Percentiles rank a stretch among this genome's conserved stretches.
These are phyloP conservation scores for Penicillium verrucosum DNA, from an alignment of 2,329 filamentous ascomycete species.

Conservation along the genomic window DNA sequence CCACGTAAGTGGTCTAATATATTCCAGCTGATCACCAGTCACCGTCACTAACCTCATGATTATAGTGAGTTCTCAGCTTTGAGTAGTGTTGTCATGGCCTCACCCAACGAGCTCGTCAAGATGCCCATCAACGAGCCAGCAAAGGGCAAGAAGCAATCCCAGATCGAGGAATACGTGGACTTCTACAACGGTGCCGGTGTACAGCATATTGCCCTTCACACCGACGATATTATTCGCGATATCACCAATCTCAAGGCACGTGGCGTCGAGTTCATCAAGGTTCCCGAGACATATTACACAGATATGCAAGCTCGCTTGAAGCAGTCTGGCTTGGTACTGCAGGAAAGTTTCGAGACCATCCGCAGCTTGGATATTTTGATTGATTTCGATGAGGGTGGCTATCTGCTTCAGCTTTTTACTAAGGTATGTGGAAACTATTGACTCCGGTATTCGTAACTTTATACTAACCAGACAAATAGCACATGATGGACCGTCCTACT, in stretches of 20 bases:
- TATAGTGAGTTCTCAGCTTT: slow-evolving; percentile 75
- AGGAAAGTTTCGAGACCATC: slow-evolving; percentile 77
- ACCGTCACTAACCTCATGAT: neutral
- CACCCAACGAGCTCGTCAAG: slow-evolving; percentile 80
- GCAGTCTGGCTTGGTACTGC: slow-evolving; percentile 57
- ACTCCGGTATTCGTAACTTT: neutral
- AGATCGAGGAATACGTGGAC: slow-evolving; percentile 90
- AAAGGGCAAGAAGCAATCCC: slow-evolving; percentile 80
- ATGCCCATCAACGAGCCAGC: slow-evolving; percentile 99
- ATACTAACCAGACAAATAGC: slow-evolving; percentile 42
- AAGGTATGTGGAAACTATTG: slow-evolving; percentile 46
- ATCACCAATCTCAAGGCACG: slow-evolving; percentile 78
- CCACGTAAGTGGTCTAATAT: slow-evolving; percentile 49
- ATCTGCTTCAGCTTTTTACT: slow-evolving; percentile 72
- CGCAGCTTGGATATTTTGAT: slow-evolving; percentile 81
- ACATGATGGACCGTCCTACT: slow-evolving; percentile 88
- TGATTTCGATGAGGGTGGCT: slow-evolving; percentile 91
- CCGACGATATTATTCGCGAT: slow-evolving; percentile 70
- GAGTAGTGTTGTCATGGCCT: slow-evolving; percentile 86
- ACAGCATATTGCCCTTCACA: slow-evolving; percentile 88
- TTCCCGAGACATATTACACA: slow-evolving; percentile 82
- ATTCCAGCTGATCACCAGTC: neutral
- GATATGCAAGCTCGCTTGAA: slow-evolving; percentile 71
- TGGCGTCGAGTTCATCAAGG: slow-evolving; percentile 88
- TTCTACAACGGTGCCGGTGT: slow-evolving; percentile 89